Evolutionary conservation across 2,329 filamentous ascomycete genomes (phyloP), one percentile per base, ranked within the genome.

Genomic region (Alternaria sp.): DNA sequence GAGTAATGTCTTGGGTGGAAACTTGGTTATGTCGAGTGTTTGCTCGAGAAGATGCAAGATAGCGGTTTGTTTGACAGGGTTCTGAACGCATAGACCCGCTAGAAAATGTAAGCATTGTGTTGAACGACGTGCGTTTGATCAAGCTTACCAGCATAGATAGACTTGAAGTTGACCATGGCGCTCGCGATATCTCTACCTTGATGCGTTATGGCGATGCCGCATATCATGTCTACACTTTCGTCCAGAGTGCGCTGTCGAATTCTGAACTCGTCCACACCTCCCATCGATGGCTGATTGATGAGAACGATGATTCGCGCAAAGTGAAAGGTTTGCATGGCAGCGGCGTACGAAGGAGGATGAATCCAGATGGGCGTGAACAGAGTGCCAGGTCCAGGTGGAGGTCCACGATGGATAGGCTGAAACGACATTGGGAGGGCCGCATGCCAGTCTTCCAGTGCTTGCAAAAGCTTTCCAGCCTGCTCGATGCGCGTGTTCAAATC

Each of bases 261-360:
- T 44, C 82, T 66, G 65, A 84, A 86, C 11, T 85, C 84, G 15
- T 83, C 78, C 50, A 85, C 82, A 0, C 84, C 85, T 2, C 84
- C 84, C 11, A 80, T 77, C 0, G 83, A 83, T 2, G 86, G 86
- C 50, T 85, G 82, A 55, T 88, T 84, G 51, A 87, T 80, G 1
- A 86, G 76, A 2, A 87, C 80, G 0, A 88, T 75, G 46, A 88
- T 85, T 10, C 83, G 80, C 0, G 86, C 85, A 63, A 87, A 84
- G 66, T 82, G 82, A 65, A 86, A 84, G 14, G 84, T 81, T 66
- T 88, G 86, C 6, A 88, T 72, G 0, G 86, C 83, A 12, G 84
- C 82, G 2, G 80, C 80, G 60, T 76, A 66, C 1, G 71, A 72
- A 3, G 74, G 71, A 28, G 74, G 72, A 56, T 79, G 73, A 41